A percentile compares a stretch with the other conserved stretches of the same genome.
phyloP scores from a whole-genome alignment of 129 eudicot species.

The Cynara cardunculus region DNA sequence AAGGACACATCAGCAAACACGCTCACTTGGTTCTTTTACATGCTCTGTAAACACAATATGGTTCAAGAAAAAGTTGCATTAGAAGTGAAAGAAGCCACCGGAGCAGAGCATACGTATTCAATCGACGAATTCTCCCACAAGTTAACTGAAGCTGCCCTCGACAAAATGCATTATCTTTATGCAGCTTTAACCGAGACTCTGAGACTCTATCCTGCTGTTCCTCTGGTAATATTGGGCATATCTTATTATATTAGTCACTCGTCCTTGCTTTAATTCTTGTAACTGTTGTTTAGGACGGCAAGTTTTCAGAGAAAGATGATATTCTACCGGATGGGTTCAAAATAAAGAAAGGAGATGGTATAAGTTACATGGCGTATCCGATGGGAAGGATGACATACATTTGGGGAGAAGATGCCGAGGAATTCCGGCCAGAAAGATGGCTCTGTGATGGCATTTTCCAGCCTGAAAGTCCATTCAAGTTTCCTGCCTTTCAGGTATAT shows the following conservation, averaged over 20 bases:
- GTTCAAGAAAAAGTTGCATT: conserved; percentile 48
- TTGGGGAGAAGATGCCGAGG: conserved; percentile 63
- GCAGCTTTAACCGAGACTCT: conserved; percentile 63
- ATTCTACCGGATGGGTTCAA: conserved; percentile 42
- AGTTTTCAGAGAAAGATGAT: conserved; percentile 38
- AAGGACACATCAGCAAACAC: conserved; percentile 65
- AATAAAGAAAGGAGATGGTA: conserved; percentile 42
- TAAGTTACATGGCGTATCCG: conserved; percentile 40
- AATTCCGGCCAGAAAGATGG: conserved; percentile 61
- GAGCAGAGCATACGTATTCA: background rate
- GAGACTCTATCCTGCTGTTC: conserved; percentile 66
- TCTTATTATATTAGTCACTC: background rate
- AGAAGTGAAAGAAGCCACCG: conserved; percentile 36
- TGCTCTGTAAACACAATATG: conserved; percentile 44
- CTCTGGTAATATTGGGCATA: conserved; percentile 36
- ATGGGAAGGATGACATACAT: conserved; percentile 64
- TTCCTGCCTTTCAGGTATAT: conserved; percentile 53
- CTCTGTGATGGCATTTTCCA: conserved; percentile 39
- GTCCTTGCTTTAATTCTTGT: background rate
- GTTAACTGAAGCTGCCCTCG: conserved; percentile 38
- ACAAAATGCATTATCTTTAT: conserved; percentile 63
- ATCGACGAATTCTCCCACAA: conserved; percentile 22
- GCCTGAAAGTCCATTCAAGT: conserved; percentile 42
- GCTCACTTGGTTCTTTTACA: conserved; percentile 73
- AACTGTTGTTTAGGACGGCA: conserved; percentile 26